phyloP scores from a whole-genome alignment of 805 yeast genomes.

The Kodamaea jinghongensis region DNA sequence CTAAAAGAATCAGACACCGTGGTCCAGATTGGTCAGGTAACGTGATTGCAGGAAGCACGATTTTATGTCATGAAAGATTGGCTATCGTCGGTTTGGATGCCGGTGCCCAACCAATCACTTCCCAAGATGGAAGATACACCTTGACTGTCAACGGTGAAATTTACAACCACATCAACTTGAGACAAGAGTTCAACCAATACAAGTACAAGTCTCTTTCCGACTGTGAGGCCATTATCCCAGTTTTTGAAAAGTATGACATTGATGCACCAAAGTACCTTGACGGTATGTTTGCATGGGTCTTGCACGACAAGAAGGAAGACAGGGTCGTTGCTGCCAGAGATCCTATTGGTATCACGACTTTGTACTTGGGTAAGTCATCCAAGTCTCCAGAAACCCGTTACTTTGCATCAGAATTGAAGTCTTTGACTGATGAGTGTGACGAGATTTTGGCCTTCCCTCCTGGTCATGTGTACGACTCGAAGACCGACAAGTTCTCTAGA shows the following conservation, averaged over 20 bases:
- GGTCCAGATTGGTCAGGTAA: constrained; percentile 99
- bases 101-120: constrained; percentile 96
- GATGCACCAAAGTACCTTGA: constrained; percentile 93
- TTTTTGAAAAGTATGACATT: constrained; percentile 78
- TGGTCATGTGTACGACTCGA: constrained; percentile 94
- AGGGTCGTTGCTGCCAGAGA: constrained; percentile 96
- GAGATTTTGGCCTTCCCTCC: constrained; percentile 94
- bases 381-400: constrained; percentile 72
- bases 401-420: constrained; percentile 94
- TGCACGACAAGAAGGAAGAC: constrained; percentile 81
- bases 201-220: constrained; percentile 82
- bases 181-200: constrained; percentile 73
- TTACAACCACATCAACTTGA: constrained; percentile 89
- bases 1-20: constrained; percentile 95
- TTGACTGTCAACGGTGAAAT: constrained; percentile 97
- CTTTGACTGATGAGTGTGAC: constrained; percentile 93
- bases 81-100: constrained; percentile 96
- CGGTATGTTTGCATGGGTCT: constrained; percentile 97
- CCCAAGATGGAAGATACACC: constrained; percentile 67
- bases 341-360: constrained; percentile 95
- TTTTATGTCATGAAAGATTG: constrained; percentile 91
- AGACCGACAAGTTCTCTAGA: constrained; percentile 79
- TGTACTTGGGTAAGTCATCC: constrained; percentile 86
- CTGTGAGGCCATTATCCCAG: constrained; percentile 97
- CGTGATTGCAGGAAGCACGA: constrained; percentile 70